Evolutionary conservation across 1,284 basidiomycete species (phyloP).

Genomic region (Volvariella surrecta): DNA sequence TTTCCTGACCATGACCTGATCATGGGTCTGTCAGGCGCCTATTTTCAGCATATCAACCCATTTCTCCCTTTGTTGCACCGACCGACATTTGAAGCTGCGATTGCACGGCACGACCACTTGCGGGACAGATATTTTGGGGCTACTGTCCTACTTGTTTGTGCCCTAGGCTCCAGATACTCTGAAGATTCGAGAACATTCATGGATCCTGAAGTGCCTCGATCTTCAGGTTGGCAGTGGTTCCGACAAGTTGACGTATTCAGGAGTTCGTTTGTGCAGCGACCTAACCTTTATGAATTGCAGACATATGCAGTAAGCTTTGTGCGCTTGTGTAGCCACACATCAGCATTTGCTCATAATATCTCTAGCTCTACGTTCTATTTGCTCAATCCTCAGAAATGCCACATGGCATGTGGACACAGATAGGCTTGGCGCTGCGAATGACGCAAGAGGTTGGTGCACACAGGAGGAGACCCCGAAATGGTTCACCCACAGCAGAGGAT

Average conservation of each 20-base stretch:
- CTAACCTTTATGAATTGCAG: slow-evolving; percentile 65
- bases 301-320: slow-evolving; percentile 33
- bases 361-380: slow-evolving; percentile 26
- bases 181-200: slow-evolving; percentile 59
- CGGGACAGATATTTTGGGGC: slow-evolving; percentile 57
- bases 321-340: slow-evolving; percentile 2
- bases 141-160: slow-evolving; percentile 68
- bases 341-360: slow-evolving; percentile 8
- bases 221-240: slow-evolving; percentile 72
- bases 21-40: slow-evolving; percentile 52
- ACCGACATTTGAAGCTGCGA: slow-evolving; percentile 59
- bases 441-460: slow-evolving; percentile 50
- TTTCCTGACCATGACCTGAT: slow-evolving; percentile 64
- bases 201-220: slow-evolving; percentile 38
- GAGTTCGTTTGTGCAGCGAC: slow-evolving; percentile 46
- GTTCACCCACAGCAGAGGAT: slow-evolving; percentile 33
- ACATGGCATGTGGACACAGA: slow-evolving; percentile 50
- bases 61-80: slow-evolving; percentile 73
- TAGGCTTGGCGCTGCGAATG: slow-evolving; percentile 48
- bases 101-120: slow-evolving; percentile 49
- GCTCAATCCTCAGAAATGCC: slow-evolving; percentile 26
- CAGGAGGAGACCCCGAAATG: slow-evolving; percentile 23
- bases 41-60: slow-evolving; percentile 56
- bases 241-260: slow-evolving; percentile 53
- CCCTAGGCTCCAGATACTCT: slow-evolving; percentile 62